These are phyloP conservation scores for Alternaria sp. DNA, from an alignment of 2,329 filamentous ascomycete genomes.

Conservation along the genomic window DNA sequence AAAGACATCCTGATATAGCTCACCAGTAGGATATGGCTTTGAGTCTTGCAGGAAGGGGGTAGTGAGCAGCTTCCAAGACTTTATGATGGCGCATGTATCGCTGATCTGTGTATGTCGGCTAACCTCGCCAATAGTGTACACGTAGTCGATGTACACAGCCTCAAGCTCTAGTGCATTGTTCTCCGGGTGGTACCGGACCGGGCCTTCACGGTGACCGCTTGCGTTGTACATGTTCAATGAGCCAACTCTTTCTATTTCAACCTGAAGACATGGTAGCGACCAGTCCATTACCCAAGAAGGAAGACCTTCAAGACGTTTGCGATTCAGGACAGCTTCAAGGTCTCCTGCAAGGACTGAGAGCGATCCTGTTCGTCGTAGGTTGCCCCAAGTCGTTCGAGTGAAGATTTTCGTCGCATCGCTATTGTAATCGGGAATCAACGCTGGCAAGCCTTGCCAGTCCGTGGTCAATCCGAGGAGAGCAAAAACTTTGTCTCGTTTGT, in stretches of 20 bases:
- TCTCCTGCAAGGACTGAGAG: conserved; percentile 23
- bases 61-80: conserved; percentile 17
- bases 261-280: conserved; percentile 22
- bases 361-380: conserved; percentile 11
- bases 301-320: conserved; percentile 17
- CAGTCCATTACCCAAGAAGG: conserved; percentile 32
- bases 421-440: conserved; percentile 19
- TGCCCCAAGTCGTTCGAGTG: conserved; percentile 12
- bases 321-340: conserved; percentile 18
- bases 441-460: conserved; percentile 15
- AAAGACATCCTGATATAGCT: conserved; percentile 20
- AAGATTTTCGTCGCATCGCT: conserved; percentile 1
- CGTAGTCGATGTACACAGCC: conserved; percentile 13
- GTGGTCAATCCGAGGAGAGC: conserved; percentile 23
- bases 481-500: conserved; percentile 29
- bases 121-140: conserved; percentile 15
- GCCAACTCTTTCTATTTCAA: conserved; percentile 21
- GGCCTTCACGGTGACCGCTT: conserved; percentile 1
- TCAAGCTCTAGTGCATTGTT: conserved; percentile 14
- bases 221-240: conserved; percentile 23
- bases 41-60: not conserved
- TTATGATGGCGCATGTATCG: conserved; percentile 21
- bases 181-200: not conserved
- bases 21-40: conserved; percentile 15
- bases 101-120: conserved; percentile 28